These are phyloP conservation scores for Tetracentron sinense DNA, from an alignment of 164 flowering plant genomes.

Conservation along the genomic window DNA sequence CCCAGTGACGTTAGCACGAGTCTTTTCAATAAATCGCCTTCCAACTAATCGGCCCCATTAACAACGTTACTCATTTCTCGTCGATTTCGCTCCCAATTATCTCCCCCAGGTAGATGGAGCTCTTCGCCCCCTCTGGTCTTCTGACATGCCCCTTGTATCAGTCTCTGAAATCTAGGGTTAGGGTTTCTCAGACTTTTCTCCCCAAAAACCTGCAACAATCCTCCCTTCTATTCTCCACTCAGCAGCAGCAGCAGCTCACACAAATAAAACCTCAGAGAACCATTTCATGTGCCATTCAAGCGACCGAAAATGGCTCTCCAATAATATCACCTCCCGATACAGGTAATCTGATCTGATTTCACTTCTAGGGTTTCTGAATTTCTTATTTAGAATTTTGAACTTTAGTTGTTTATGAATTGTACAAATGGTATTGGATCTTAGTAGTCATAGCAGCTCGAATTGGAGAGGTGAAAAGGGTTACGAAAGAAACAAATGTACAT, in stretches of 20 bases:
- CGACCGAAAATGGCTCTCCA: constrained; percentile 28
- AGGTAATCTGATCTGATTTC: constrained; percentile 13
- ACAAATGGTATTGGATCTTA: not conserved
- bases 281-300: constrained; percentile 21
- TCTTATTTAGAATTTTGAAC: not conserved
- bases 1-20: no score
- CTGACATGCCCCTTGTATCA: constrained; percentile 11
- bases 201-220: not conserved
- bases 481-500: constrained; percentile 80
- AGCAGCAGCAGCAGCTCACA: not conserved
- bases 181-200: constrained; percentile 14
- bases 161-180: constrained; percentile 14
- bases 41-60: no score
- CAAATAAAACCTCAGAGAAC: constrained; percentile 13
- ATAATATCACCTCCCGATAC: constrained; percentile 7
- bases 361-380: not conserved
- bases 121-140: constrained; percentile 14
- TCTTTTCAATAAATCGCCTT: no score
- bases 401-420: not conserved
- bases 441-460: constrained; percentile 40
- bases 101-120: constrained; percentile 22
- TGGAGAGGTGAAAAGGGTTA: constrained; percentile 82
- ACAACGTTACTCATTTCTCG: not conserved
- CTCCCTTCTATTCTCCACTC: constrained; percentile 4
- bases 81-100: no score